Conservation (phyloP, 805 yeast species). For the Monosporozyma solicola region DNA sequence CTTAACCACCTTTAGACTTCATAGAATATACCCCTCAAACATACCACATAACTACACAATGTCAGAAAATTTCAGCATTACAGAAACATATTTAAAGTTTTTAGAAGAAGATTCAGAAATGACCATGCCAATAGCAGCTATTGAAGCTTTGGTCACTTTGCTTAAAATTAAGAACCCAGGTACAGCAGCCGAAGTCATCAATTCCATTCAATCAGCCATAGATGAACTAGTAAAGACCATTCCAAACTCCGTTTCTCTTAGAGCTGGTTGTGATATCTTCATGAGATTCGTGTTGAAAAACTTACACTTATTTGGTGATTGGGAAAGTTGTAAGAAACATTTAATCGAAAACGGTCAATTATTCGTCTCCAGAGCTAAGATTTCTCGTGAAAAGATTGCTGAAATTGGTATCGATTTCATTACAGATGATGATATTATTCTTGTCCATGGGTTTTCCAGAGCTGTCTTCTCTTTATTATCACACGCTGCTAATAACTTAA, state of each 20-base stretch:
- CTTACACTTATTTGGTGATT: constrained; percentile 74
- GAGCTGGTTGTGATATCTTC: constrained; percentile 97
- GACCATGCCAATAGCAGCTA: constrained; percentile 99
- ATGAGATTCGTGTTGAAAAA: constrained; percentile 88
- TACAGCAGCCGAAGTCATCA: constrained; percentile 88
- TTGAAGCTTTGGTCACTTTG: constrained; percentile 84
- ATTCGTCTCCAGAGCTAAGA: constrained; percentile 86
- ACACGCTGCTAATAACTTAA: constrained; percentile 66
- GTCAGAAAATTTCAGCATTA: constrained; percentile 57
- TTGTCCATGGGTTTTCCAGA: constrained; percentile 88
- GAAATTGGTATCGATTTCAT: constrained; percentile 81
- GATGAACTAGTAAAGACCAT: constrained; percentile 66
- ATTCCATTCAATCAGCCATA: constrained; percentile 68
- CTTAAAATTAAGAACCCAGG: constrained; percentile 76
- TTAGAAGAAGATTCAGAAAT: constrained; percentile 87
- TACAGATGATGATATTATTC: constrained; percentile 81
- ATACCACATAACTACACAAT: neutral
- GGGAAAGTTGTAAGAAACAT: constrained; percentile 87
- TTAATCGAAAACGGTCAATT: constrained; percentile 89
- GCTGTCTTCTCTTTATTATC: constrained; percentile 71
- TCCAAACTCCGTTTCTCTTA: constrained; percentile 82
- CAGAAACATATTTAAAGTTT: constrained; percentile 67
- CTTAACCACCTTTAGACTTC: neutral
- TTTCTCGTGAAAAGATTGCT: constrained; percentile 79
- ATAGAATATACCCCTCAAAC: neutral